Evolutionary conservation across 2,329 filamentous ascomycete genomes (phyloP).

Genomic region (Paraphaeosphaeria minitans): DNA sequence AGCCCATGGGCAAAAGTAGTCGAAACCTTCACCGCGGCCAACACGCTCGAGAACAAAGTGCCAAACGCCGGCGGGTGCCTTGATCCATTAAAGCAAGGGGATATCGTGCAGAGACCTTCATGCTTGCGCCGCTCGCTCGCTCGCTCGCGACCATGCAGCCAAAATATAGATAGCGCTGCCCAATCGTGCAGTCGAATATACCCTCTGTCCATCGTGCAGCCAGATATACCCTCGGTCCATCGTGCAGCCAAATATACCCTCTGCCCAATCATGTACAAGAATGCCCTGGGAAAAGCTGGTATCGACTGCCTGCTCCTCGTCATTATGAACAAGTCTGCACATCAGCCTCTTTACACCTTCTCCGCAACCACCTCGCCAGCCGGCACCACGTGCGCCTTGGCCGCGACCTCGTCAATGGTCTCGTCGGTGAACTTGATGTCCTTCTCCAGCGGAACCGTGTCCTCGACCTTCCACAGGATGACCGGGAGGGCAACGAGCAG

Average conservation of each 20-base stretch:
- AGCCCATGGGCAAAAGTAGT: neutral
- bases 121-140: conserved; percentile 20
- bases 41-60: neutral
- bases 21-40: neutral
- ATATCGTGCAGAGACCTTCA: conserved; percentile 20
- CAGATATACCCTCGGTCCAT: too few species aligned
- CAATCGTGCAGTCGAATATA: too few species aligned
- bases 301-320: conserved; percentile 14
- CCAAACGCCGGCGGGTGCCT: neutral
- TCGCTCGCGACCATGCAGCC: conserved; percentile 13
- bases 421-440: conserved; percentile 87
- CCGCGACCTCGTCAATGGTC: conserved; percentile 71
- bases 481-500: conserved; percentile 79
- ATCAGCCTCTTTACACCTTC: conserved; percentile 32
- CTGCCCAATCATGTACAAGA: conserved; percentile 31
- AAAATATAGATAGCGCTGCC: conserved; percentile 22
- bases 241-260: conserved; percentile 28
- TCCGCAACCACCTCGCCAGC: conserved; percentile 24
- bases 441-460: conserved; percentile 79
- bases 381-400: conserved; percentile 29
- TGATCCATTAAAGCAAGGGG: conserved; percentile 17
- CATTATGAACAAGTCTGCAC: conserved; percentile 12
- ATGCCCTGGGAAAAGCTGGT: conserved; percentile 11
- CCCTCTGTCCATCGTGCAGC: too few species aligned
- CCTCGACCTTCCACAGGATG: conserved; percentile 78